These are phyloP conservation scores for Entomophthora muscae DNA, from an alignment of 371 early-diverging fungal species.

Conservation along the genomic window DNA sequence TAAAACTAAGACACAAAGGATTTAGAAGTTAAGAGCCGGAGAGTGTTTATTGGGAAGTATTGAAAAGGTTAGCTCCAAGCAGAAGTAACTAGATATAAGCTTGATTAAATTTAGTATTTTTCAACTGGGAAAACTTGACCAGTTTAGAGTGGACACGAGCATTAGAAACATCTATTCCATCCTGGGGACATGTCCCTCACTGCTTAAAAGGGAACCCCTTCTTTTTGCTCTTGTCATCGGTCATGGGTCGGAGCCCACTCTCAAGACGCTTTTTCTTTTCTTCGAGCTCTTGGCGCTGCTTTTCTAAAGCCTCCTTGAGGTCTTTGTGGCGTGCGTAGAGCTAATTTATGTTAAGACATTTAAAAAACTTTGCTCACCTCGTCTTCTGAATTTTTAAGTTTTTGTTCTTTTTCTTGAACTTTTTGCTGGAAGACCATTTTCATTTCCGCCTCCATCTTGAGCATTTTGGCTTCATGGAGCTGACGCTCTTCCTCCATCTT, in stretches of 20 bases:
- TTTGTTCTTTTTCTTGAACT: constrained; percentile 93
- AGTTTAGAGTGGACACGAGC: not conserved
- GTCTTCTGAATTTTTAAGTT: constrained; percentile 90
- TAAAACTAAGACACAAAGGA: no score
- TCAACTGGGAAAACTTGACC: not conserved
- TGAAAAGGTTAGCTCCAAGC: not conserved
- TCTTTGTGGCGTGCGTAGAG: constrained; percentile 89
- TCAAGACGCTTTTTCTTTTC: constrained; percentile 84
- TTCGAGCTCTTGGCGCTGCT: constrained; percentile 79
- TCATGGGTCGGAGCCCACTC: constrained; percentile 52
- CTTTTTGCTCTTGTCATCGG: constrained; percentile 62
- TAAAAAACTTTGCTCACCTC: constrained; percentile 35
- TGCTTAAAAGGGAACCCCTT: constrained; percentile 47
- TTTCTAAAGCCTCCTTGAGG: constrained; percentile 91
- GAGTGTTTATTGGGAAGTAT: no score
- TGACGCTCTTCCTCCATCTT: constrained; percentile 85
- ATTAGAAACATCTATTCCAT: not conserved
- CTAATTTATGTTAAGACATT: constrained; percentile 13
- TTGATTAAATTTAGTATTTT: not conserved
- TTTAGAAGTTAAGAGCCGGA: no score
- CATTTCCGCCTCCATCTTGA: constrained; percentile 97
- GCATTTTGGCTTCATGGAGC: constrained; percentile 85
- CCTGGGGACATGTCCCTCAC: not conserved
- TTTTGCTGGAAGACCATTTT: constrained; percentile 93
- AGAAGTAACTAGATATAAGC: not conserved